Percentiles rank a stretch among this genome's conserved stretches.
phyloP scores from a whole-genome alignment of 2,329 filamentous ascomycete genomes.

The Fonsecaea erecta region DNA sequence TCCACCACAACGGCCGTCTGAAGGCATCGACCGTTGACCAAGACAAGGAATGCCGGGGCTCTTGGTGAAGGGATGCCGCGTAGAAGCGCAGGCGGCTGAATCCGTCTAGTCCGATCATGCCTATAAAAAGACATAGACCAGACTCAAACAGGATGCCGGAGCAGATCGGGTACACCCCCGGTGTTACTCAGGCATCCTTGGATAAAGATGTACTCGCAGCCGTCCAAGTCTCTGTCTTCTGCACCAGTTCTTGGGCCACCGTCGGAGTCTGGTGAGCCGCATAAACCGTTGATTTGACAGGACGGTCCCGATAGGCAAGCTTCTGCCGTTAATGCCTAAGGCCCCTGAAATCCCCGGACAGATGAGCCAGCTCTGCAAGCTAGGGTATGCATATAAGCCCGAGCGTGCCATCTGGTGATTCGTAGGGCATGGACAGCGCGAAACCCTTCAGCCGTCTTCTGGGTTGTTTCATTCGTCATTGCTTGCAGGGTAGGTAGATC shows the following conservation, averaged over 20 bases:
- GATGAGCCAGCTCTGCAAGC: slow-evolving; percentile 6
- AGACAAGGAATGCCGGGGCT: neutral
- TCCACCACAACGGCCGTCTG: neutral
- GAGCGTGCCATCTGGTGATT: neutral
- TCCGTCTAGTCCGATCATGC: slow-evolving; percentile 2
- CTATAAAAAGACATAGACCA: slow-evolving; percentile 19
- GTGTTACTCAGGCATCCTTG: neutral
- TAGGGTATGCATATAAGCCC: slow-evolving; percentile 6
- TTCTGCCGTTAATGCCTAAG: neutral
- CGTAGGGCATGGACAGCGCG: neutral
- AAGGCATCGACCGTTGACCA: neutral
- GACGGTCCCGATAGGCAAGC: neutral
- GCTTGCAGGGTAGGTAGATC: neutral
- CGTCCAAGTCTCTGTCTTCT: neutral
- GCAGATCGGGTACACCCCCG: neutral
- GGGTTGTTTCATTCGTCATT: slow-evolving; percentile 3
- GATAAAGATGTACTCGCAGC: neutral
- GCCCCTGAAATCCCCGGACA: neutral
- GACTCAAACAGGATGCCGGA: slow-evolving; percentile 3
- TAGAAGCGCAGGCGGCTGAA: neutral
- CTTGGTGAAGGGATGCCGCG: neutral
- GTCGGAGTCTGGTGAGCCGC: neutral
- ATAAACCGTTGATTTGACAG: neutral
- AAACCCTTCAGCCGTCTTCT: neutral
- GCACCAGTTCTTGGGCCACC: neutral